Percentiles rank a stretch among this genome's conserved stretches.
These are phyloP conservation scores for maize (Zea mays) DNA, from an alignment of 176 grass and related monocot species.

Conservation along the genomic window Zm-B73-REFERENCE-NAM-5.0 NC_050097.1:145015001-145015500, in stretches of 20 bases:
- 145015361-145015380: conserved; percentile 49
- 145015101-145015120: conserved; percentile 42
- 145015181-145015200: conserved; percentile 43
- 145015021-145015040: conserved; percentile 54
- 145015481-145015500: conserved; percentile 38
- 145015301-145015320: conserved; percentile 60
- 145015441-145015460: conserved; percentile 45
- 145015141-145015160: conserved; percentile 30
- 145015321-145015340: conserved; percentile 74
- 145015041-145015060: conserved; percentile 33
- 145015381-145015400: conserved; percentile 51
- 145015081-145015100: conserved; percentile 45
- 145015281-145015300: conserved; percentile 65
- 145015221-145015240: conserved; percentile 45
- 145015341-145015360: conserved; percentile 48
- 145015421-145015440: conserved; percentile 35
- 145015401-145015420: conserved; percentile 46
- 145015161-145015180: conserved; percentile 46
- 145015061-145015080: conserved; percentile 38
- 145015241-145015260: conserved; percentile 47
- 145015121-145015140: conserved; percentile 45
- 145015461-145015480: conserved; percentile 37
- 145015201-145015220: conserved; percentile 45
- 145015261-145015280: conserved; percentile 68
- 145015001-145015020: conserved; percentile 62